Evolutionary conservation across 2,329 filamentous ascomycete species (phyloP).

Genomic region (Pseudopyrenochaeta lycopersici): DNA sequence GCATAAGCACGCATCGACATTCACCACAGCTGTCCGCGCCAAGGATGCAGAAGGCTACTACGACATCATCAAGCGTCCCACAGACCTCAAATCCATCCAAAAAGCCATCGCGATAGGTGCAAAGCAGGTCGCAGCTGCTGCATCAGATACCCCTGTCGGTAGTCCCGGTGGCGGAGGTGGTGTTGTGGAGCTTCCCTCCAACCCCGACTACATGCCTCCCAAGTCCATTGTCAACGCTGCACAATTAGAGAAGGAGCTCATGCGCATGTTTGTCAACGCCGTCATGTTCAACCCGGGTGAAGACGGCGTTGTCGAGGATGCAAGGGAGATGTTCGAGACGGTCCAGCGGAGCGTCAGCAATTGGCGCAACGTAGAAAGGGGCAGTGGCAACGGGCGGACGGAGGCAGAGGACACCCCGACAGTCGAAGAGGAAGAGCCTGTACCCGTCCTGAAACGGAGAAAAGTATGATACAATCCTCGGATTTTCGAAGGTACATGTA

Average conservation of each 20-base stretch:
- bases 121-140: conserved; percentile 66
- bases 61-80: conserved; percentile 61
- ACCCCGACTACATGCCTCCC: conserved; percentile 81
- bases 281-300: conserved; percentile 98
- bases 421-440: conserved; percentile 34
- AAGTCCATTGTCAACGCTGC: conserved; percentile 91
- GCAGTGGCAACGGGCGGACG: conserved; percentile 26
- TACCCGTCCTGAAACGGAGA: conserved; percentile 35
- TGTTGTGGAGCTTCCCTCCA: conserved; percentile 65
- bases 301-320: conserved; percentile 87
- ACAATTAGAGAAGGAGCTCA: conserved; percentile 90
- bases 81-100: conserved; percentile 61
- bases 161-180: conserved; percentile 66
- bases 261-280: conserved; percentile 97
- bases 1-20: conserved; percentile 63
- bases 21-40: conserved; percentile 58
- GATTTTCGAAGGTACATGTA: neutral
- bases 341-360: conserved; percentile 81
- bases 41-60: conserved; percentile 62
- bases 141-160: conserved; percentile 65
- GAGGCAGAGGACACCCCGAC: conserved; percentile 44
- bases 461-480: conserved; percentile 34
- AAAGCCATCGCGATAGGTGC: conserved; percentile 58
- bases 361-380: conserved; percentile 74
- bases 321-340: conserved; percentile 87